A percentile compares a stretch with the other conserved stretches of the same genome.
phyloP scores from a whole-genome alignment of 2,329 filamentous ascomycete species.

The Colletotrichum spinosum region DNA sequence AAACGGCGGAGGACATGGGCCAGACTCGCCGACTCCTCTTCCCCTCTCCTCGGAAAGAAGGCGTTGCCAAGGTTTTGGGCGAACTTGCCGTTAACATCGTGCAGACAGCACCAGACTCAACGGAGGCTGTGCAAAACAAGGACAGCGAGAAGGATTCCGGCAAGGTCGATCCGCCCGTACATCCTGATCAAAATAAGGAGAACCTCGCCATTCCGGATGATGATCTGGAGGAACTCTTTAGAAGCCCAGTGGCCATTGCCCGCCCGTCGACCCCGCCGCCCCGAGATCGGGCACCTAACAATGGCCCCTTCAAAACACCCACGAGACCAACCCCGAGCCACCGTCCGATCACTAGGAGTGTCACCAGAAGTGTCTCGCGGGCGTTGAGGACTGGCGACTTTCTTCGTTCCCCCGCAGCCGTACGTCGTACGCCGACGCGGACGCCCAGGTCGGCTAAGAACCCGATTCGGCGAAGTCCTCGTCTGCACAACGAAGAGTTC shows the following conservation, averaged over 20 bases:
- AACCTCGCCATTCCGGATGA: slow-evolving; percentile 63
- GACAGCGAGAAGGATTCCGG: slow-evolving; percentile 55
- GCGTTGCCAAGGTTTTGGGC: slow-evolving; percentile 70
- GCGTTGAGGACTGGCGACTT: slow-evolving; percentile 63
- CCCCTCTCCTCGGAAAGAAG: slow-evolving; percentile 78
- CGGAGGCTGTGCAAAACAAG: slow-evolving; percentile 48
- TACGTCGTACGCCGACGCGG: slow-evolving; percentile 63
- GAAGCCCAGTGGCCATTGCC: slow-evolving; percentile 58
- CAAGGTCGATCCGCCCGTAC: slow-evolving; percentile 3
- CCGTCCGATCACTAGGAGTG: slow-evolving; percentile 71
- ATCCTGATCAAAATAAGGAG: slow-evolving; percentile 56
- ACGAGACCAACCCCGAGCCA: slow-evolving; percentile 71
- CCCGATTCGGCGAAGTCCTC: slow-evolving; percentile 31
- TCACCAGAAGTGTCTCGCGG: slow-evolving; percentile 70
- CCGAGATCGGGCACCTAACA: slow-evolving; percentile 57
- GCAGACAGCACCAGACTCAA: slow-evolving; percentile 49
- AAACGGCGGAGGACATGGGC: slow-evolving; percentile 61
- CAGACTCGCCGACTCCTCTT: slow-evolving; percentile 79
- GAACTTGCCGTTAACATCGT: slow-evolving; percentile 67
- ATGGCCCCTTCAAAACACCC: slow-evolving; percentile 69
- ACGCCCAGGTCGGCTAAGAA: slow-evolving; percentile 50
- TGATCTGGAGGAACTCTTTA: slow-evolving; percentile 74
- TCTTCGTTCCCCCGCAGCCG: slow-evolving; percentile 56
- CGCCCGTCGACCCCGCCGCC: slow-evolving; percentile 66
- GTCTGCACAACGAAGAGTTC: slow-evolving; percentile 32